A percentile compares a stretch with the other conserved stretches of the same genome.
Evolutionary conservation across 352 stramenopile genomes (phyloP).

Genomic region (Phytophthora boehmeriae): DNA sequence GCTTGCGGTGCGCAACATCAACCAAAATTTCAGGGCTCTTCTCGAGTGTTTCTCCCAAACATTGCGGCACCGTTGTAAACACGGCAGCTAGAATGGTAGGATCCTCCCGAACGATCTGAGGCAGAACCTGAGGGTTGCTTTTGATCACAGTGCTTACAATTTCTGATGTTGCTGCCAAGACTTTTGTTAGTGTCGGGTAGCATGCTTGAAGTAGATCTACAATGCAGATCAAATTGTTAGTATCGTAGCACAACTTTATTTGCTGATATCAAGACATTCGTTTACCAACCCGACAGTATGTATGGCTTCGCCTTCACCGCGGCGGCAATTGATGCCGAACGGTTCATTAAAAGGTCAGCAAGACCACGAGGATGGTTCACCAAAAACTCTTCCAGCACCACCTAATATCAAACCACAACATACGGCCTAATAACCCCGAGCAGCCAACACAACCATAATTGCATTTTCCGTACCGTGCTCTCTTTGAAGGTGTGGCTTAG

Average conservation of each 20-base stretch:
- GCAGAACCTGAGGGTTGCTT: slow-evolving; percentile 52
- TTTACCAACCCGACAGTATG: slow-evolving; percentile 54
- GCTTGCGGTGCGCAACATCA: slow-evolving; percentile 70
- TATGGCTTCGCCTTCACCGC: slow-evolving; percentile 56
- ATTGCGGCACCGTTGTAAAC: slow-evolving; percentile 61
- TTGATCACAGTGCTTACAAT: slow-evolving; percentile 58
- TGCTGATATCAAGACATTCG: too few species aligned
- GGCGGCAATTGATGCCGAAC: slow-evolving; percentile 44
- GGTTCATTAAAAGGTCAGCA: slow-evolving; percentile 64
- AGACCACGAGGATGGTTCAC: slow-evolving; percentile 65
- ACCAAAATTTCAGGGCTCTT: slow-evolving; percentile 70
- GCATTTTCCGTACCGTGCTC: slow-evolving; percentile 43
- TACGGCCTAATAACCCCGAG: too few species aligned
- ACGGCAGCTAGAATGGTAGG: slow-evolving; percentile 45
- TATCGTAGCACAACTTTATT: neutral
- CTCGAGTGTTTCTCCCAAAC: slow-evolving; percentile 65
- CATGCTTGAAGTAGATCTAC: slow-evolving; percentile 53
- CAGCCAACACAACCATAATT: neutral
- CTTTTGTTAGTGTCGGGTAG: slow-evolving; percentile 43
- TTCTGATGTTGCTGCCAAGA: slow-evolving; percentile 48
- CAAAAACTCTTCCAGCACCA: slow-evolving; percentile 71
- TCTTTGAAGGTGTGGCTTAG: slow-evolving; percentile 70
- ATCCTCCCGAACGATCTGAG: slow-evolving; percentile 58
- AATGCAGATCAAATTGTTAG: slow-evolving; percentile 3
- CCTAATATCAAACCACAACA: slow-evolving; percentile 30